Evolutionary conservation across 116 monocot species (phyloP).

Genomic region (Dioscorea cayenensis): DNA sequence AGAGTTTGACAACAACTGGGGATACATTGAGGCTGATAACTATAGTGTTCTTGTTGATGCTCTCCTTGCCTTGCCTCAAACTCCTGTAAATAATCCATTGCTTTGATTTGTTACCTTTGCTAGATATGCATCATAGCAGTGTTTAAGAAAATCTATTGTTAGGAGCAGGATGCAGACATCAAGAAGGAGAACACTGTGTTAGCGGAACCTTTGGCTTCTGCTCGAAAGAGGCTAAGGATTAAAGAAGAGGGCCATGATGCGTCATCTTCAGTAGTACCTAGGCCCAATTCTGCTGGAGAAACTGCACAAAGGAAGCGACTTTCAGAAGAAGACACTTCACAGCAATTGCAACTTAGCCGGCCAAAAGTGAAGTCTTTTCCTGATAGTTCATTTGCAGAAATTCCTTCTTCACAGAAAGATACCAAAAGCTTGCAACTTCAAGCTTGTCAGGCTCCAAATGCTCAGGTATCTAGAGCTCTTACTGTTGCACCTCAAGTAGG

Average conservation of each 20-base stretch:
- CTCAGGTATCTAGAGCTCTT: slow-evolving; percentile 7
- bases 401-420: neutral
- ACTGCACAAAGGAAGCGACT: slow-evolving; percentile 2
- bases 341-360: too few species aligned
- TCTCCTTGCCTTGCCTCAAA: slow-evolving; percentile 26
- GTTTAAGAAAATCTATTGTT: neutral
- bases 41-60: slow-evolving; percentile 56
- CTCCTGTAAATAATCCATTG: neutral
- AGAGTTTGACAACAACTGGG: slow-evolving; percentile 42
- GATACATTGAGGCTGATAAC: slow-evolving; percentile 45
- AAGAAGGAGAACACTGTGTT: slow-evolving; percentile 4
- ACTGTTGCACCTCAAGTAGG: neutral
- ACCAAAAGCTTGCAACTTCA: neutral
- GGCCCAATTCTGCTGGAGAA: slow-evolving; percentile 9
- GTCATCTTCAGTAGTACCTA: slow-evolving; percentile 1
- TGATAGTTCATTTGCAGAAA: neutral
- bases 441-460: neutral
- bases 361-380: neutral
- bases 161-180: slow-evolving; percentile 12
- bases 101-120: neutral
- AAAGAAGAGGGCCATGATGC: slow-evolving; percentile 6
- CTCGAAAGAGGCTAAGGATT: slow-evolving; percentile 12
- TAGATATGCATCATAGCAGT: neutral
- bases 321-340: neutral
- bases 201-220: slow-evolving; percentile 4